Percentiles rank a stretch among this genome's conserved stretches.
Conservation (phyloP, 331 rosid genomes). For the Malus hybrid region DNA sequence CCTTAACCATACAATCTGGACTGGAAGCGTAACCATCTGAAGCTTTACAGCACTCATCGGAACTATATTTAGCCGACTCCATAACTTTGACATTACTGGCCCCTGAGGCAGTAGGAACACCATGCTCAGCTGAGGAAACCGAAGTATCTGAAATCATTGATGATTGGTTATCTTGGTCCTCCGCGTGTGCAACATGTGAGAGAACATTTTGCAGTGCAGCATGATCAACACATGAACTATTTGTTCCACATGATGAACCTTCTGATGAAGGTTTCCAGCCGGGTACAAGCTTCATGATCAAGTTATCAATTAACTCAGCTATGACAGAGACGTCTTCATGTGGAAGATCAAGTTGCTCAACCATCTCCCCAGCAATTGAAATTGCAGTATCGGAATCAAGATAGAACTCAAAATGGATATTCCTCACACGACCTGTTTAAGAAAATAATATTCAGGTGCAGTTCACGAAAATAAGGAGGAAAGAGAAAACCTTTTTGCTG, state of each 20-base stretch:
- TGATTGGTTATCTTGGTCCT: conserved; percentile 39
- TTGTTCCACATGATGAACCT: conserved; percentile 27
- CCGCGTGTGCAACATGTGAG: conserved; percentile 18
- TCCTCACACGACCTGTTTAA: conserved; percentile 57
- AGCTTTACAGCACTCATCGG: conserved; percentile 29
- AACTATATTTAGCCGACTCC: conserved; percentile 22
- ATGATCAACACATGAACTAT: conserved; percentile 15
- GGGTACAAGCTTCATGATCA: conserved; percentile 54
- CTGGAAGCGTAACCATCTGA: conserved; percentile 17
- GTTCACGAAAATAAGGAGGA: background rate
- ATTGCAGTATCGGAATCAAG: conserved; percentile 61
- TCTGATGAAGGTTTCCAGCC: conserved; percentile 37
- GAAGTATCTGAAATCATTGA: conserved; percentile 34
- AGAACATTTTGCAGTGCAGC: conserved; percentile 21
- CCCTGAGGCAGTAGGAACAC: conserved; percentile 15
- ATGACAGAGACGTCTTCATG: conserved; percentile 46
- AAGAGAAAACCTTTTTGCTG: background rate
- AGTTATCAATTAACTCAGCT: conserved; percentile 55
- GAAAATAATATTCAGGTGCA: conserved; percentile 10
- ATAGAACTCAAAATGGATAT: conserved; percentile 75
- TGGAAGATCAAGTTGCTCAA: conserved; percentile 60
- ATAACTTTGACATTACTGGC: conserved; percentile 17
- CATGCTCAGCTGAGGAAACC: conserved; percentile 34
- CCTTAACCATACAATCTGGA: conserved; percentile 25
- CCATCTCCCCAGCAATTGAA: conserved; percentile 91